Evolutionary conservation across 2,329 filamentous ascomycete genomes (phyloP).

Genomic region (Pestalotiopsis sp.): DNA sequence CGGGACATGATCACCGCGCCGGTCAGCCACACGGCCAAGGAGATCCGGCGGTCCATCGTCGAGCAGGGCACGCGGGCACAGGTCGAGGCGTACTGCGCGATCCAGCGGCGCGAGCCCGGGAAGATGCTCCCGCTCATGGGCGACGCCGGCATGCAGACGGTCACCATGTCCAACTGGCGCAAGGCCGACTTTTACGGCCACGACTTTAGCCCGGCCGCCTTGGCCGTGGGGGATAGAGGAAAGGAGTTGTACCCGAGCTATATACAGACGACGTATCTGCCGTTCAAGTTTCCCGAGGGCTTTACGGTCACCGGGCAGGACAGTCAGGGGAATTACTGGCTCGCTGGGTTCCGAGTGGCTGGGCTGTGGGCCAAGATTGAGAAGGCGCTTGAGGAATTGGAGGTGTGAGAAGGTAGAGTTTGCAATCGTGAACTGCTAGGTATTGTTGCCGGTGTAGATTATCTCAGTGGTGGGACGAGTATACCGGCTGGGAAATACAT

Average conservation of each 20-base stretch:
- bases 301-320: not conserved
- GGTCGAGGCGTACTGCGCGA: slow-evolving; percentile 27
- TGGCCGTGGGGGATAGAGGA: slow-evolving; percentile 18
- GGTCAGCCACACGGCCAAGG: slow-evolving; percentile 21
- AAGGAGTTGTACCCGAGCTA: not conserved
- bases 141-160: slow-evolving; percentile 31
- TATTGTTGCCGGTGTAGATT: no score
- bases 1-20: slow-evolving; percentile 24
- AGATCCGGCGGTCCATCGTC: slow-evolving; percentile 34
- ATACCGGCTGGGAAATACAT: no score
- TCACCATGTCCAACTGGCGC: slow-evolving; percentile 43
- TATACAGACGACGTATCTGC: not conserved
- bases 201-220: slow-evolving; percentile 39
- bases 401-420: not conserved
- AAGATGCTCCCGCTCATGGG: slow-evolving; percentile 30
- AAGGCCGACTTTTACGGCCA: slow-evolving; percentile 36
- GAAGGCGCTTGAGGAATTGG: slow-evolving; percentile 8
- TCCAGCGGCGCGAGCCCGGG: slow-evolving; percentile 14
- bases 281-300: not conserved
- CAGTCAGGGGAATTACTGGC: not conserved
- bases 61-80: slow-evolving; percentile 38
- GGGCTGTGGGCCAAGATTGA: slow-evolving; percentile 3
- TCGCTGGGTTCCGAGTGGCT: not conserved
- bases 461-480: no score
- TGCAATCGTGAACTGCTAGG: no score